Base-by-base conservation (phyloP, 2,329 filamentous ascomycete genomes). In the Chaetomiaceae sp. region DNA sequence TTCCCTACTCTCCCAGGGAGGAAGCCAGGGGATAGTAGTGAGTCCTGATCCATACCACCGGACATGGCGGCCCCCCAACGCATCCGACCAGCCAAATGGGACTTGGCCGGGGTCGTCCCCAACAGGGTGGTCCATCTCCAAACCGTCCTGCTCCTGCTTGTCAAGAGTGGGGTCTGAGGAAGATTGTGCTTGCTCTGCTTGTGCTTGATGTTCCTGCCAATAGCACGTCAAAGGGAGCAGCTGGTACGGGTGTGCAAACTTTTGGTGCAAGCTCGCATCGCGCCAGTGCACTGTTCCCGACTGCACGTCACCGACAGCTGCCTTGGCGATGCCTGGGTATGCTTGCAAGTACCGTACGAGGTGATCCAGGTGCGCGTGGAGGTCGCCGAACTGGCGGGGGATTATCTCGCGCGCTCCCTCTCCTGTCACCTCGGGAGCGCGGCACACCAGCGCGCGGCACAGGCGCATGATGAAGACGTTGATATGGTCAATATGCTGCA, bases 401-500 rank as follows among this genome's bases (percentile, higher is more conserved):
- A 37, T 34, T 8, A 48, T 48, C 23, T 40, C 44, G 25, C 27
- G 35, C 25, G 3, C 44, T 31, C 27, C 44, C 8, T 16, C 19
- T 25, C 2, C 37, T 14, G n/a, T 9, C 37, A 31, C 25, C 25
- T 40, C 45, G 14, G 30, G 1, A 17, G 45, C 37, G 27, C 12
- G 45, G 25, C 4, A 8, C 27, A 48, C 25, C 5, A 52, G 44
- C 23, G 44, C 44, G 19, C 30, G 12, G 13, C 50, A 48, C 17
- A 52, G 25, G 30, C 19, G 33, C 25, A 16, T 33, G 19, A 40
- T 40, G 35, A 52, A 52, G 19, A 5, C 7, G 31, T 52, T 16
- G 31, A 7, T 34, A 33, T 52, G 50, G 50, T 52, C 50, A 20
- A 52, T 23, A 2, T 44, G 39, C 50, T 52, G 50, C 44, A 52